Conservation (phyloP, 2,329 filamentous ascomycete genomes). For the Xylaria sp. region DNA sequence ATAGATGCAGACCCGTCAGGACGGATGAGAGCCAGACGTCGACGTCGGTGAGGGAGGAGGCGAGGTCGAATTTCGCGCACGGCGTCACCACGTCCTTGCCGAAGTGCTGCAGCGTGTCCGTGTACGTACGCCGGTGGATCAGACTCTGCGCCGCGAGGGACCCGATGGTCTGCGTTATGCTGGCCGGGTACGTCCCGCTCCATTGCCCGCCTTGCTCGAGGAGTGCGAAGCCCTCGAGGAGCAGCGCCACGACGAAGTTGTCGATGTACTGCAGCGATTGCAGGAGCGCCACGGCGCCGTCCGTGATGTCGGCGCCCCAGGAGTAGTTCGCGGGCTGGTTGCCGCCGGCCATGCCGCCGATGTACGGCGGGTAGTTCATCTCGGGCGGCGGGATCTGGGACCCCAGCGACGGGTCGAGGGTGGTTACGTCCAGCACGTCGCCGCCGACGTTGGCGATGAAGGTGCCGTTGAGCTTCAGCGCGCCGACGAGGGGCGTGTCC, state of each 20-base stretch:
- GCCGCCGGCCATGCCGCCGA: constrained; percentile 52
- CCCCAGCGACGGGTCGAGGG: constrained; percentile 44
- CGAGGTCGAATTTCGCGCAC: constrained; percentile 47
- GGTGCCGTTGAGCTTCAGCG: constrained; percentile 51
- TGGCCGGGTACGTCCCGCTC: constrained; percentile 49
- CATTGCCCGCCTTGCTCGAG: constrained; percentile 47
- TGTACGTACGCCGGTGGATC: constrained; percentile 52
- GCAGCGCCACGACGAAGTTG: constrained; percentile 49
- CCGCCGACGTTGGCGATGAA: constrained; percentile 47
- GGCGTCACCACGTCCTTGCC: constrained; percentile 38
- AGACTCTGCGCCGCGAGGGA: constrained; percentile 51
- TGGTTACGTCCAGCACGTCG: constrained; percentile 45
- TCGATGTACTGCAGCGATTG: constrained; percentile 50
- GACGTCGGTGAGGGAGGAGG: constrained; percentile 36
- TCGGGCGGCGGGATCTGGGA: constrained; percentile 45
- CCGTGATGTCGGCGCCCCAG: constrained; percentile 49
- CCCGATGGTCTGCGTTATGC: constrained; percentile 50
- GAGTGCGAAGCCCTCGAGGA: constrained; percentile 49
- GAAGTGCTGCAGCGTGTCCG: constrained; percentile 53
- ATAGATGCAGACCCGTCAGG: constrained; percentile 45
- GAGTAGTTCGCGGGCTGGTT: constrained; percentile 50
- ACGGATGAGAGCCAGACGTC: constrained; percentile 47
- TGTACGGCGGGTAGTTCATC: constrained; percentile 44
- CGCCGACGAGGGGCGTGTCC: constrained; percentile 50
- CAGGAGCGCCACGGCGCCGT: constrained; percentile 44